Percentiles rank a stretch among this genome's conserved stretches.
Conservation (phyloP, 2,329 filamentous ascomycete species). For the Basipetospora sp. region DNA sequence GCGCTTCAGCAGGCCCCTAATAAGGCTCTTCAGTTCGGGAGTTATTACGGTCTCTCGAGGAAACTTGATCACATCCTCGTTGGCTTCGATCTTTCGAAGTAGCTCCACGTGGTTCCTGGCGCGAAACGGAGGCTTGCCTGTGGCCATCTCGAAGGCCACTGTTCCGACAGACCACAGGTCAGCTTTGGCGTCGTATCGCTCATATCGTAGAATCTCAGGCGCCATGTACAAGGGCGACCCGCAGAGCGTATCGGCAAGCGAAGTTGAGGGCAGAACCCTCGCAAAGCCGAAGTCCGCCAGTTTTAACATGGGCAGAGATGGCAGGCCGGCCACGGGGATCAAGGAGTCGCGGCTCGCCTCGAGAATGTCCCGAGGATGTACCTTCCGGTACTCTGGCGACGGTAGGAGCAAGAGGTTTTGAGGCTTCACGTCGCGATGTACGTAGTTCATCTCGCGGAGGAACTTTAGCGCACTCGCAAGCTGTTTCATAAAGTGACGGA, state of each 20-base stretch:
- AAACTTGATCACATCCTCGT: constrained; percentile 75
- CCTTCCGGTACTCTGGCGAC: constrained; percentile 49
- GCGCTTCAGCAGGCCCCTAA: constrained; percentile 67
- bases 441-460: constrained; percentile 67
- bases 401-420: constrained; percentile 89
- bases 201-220: constrained; percentile 89
- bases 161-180: constrained; percentile 97
- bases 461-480: constrained; percentile 85
- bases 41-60: constrained; percentile 57
- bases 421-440: constrained; percentile 94
- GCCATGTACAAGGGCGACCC: constrained; percentile 98
- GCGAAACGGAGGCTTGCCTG: constrained; percentile 76
- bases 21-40: constrained; percentile 63
- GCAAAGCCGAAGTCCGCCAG: constrained; percentile 98
- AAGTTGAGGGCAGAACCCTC: constrained; percentile 75
- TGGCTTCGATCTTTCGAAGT: constrained; percentile 77
- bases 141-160: constrained; percentile 89
- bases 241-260: constrained; percentile 87
- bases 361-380: constrained; percentile 46
- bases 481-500: constrained; percentile 90
- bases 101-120: constrained; percentile 91
- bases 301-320: constrained; percentile 86
- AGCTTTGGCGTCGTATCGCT: constrained; percentile 92
- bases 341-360: constrained; percentile 65
- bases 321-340: constrained; percentile 64